Evolutionary conservation across 495 filamentous ascomycete genomes (phyloP), one percentile per base, ranked within the genome.

Genomic region (Polyplosphaeria fusca): DNA sequence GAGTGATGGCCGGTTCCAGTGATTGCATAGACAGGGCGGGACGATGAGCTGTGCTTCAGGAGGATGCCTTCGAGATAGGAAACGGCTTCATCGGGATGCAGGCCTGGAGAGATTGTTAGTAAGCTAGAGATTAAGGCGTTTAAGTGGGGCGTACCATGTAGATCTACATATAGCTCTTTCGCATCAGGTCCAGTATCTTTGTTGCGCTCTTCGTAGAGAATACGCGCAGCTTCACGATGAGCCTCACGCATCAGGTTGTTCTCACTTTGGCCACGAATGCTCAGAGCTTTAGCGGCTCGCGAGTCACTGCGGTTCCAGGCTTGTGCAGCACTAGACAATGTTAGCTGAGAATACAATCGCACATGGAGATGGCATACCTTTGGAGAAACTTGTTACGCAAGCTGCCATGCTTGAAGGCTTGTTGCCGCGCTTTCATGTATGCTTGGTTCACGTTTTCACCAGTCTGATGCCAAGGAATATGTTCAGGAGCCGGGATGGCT

Each of bases 291-390:
- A 25, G 94, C 94, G 14, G 93, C 91, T 60, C 94, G 85, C 20
- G 94, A 91, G 70, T 99, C 94, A 66, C 94, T 96, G 45, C 94
- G 87, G 68, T 97, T 96, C 94, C 94, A 99, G n/a, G 94, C 94
- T 77, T 96, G 91, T n/a, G 93, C 92, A 47, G 94, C 94, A 67
- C 91, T 95, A 40, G 4, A 16, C 24, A 32, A 9, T 9, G 28
- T 65, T 22, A 61, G 56, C 50, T 12, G 41, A 3, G 25, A 4
- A 24, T n/a, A 38, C 28, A 12, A 28, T 16, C 22, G 5, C 3
- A 1, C 27, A 22, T 48, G 5, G 45, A 47, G 5, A 28, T 12
- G 1, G 42, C 70, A 64, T 74, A 93, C 89, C 89, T 94, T 70
- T 98, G 93, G 24, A 99, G 75, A 67, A 96, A 99, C 67, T 97